Evolutionary conservation across 73 alveolate genomes (phyloP), one percentile per base, ranked within the genome.

Genomic region (Effrenium voratum): DNA sequence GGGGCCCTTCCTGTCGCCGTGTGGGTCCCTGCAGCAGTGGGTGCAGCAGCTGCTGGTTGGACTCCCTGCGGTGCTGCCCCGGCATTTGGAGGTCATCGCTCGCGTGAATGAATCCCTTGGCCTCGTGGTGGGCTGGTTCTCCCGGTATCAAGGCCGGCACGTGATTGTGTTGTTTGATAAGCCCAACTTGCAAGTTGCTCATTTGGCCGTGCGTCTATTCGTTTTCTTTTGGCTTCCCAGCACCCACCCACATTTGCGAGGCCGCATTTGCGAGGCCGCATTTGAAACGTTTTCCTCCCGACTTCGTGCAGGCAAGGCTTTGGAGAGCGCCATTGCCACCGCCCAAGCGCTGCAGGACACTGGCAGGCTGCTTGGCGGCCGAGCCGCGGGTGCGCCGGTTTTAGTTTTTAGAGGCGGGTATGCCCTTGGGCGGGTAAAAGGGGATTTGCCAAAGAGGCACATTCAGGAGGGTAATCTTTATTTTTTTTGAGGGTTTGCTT

Each of bases 51-150:
- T 72, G 15, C 49, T 72, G 8, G 82, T 72, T 28, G 82, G 82
- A 19, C 38, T 72, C 49, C 34, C 49, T 36, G 82, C n/a, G 32
- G 45, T 72, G 45, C 82, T 19, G 28, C 45, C 82, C 13, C 82
- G 82, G 49, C 82, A 72, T 72, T 72, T 72, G 82, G 82, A 72
- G 5, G 26, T 72, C 28, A 36, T 34, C 1, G 46, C 6, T 32
- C 82, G 47, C 32, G 82, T 72, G 32, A 34, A 72, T 72, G 82
- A 72, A 10, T 32, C n/a, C 49, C 82, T 72, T 72, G 82, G 82
- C 82, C 82, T 19, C 32, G 82, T 72, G 50, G 49, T 44, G 28
- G 49, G 82, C 5, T 72, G 82, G 82, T 72, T 72, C 47, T 36
- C 47, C 36, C 45, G 47, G 28, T 44, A 19, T 2, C 82, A 72